phyloP scores from a whole-genome alignment of 2,329 filamentous ascomycete species.

The Aureobasidium mangrovei region DNA sequence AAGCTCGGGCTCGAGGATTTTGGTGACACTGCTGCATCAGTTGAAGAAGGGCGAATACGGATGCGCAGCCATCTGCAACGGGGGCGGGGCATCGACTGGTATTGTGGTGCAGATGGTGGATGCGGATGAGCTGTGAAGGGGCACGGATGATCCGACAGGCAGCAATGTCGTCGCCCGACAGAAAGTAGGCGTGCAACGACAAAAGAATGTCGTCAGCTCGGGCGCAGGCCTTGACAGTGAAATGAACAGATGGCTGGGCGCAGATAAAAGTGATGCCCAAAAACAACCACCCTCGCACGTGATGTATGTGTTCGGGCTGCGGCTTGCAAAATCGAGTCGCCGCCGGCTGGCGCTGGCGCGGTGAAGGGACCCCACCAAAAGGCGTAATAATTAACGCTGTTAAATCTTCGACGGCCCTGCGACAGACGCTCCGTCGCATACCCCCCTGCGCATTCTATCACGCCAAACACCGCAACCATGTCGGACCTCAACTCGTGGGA shows the following conservation, averaged over 20 bases:
- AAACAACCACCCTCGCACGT: neutral
- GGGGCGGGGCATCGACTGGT: constrained; percentile 83
- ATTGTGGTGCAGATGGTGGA: constrained; percentile 72
- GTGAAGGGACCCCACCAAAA: constrained; percentile 4
- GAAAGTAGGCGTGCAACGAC: neutral
- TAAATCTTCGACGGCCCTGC: too few species aligned
- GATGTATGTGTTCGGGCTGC: neutral
- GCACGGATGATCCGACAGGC: neutral
- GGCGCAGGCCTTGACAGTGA: neutral
- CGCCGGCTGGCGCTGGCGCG: neutral
- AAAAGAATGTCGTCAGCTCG: neutral
- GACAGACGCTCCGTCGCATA: neutral
- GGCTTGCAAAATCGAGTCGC: constrained; percentile 2
- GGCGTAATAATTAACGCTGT: too few species aligned
- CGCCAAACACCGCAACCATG: constrained; percentile 43
- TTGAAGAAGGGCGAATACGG: constrained; percentile 88
- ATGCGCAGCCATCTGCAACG: constrained; percentile 93
- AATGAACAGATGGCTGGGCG: neutral
- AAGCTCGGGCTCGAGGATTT: constrained; percentile 84
- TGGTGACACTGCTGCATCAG: constrained; percentile 85
- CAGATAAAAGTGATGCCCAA: neutral
- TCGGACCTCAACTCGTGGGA: constrained; percentile 93
- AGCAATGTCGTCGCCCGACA: neutral
- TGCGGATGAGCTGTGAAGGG: constrained; percentile 38
- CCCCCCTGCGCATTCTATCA: neutral